Percentiles rank a stretch among this genome's conserved stretches.
These are phyloP conservation scores for Flaveria robusta DNA, from an alignment of 129 eudicot species.

Conservation along the genomic window DNA sequence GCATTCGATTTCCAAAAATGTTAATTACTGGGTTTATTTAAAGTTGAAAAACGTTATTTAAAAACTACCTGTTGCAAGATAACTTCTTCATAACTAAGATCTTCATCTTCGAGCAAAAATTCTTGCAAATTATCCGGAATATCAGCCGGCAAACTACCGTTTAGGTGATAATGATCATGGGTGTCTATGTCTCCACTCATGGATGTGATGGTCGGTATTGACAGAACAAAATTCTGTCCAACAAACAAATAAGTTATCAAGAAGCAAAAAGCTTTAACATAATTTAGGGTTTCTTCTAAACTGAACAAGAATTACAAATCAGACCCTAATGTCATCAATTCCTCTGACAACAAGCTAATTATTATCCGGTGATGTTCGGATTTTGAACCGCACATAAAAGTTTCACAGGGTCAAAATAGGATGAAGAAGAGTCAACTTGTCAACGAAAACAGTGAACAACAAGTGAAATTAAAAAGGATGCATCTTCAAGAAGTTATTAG, in stretches of 20 bases:
- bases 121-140: constrained; percentile 56
- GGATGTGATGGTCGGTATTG: constrained; percentile 18
- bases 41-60: not conserved
- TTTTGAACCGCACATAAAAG: not conserved
- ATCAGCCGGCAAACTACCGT: constrained; percentile 47
- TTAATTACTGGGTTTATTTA: not conserved
- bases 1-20: constrained; percentile 2
- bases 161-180: constrained; percentile 34
- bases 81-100: constrained; percentile 64
- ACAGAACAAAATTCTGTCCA: not conserved
- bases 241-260: not conserved
- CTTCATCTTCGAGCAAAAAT: constrained; percentile 54
- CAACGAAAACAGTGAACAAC: not conserved
- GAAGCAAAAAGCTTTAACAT: not conserved
- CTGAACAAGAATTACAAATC: too few species aligned
- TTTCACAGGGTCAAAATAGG: too few species aligned
- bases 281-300: not conserved
- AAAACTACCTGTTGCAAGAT: constrained; percentile 62
- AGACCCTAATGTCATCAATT: not conserved
- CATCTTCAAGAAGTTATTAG: not conserved
- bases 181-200: constrained; percentile 42
- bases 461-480: not conserved
- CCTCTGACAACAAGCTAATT: not conserved
- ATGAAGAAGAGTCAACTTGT: too few species aligned
- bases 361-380: too few species aligned